Evolutionary conservation across 176 grass and related monocot genomes (phyloP).

Genomic region (Rhynchospora pubera): DNA sequence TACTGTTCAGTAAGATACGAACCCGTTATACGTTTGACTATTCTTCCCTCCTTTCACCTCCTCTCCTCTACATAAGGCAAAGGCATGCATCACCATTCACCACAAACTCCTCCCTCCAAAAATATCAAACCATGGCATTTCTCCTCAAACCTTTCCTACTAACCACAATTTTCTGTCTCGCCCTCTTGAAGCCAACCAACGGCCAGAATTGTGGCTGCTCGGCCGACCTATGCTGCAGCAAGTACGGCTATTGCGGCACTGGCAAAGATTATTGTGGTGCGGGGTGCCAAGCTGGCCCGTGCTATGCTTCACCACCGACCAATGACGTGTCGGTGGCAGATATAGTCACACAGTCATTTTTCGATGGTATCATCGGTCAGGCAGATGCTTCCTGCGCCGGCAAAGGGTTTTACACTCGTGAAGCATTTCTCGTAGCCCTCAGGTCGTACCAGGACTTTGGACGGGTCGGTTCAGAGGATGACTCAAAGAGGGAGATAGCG

Average conservation of each 20-base stretch:
- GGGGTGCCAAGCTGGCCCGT: slow-evolving; percentile 33
- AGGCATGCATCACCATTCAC: neutral
- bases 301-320: neutral
- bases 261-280: neutral
- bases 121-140: slow-evolving; percentile 14
- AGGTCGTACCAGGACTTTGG: slow-evolving; percentile 44
- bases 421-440: slow-evolving; percentile 52
- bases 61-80: neutral
- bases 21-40: neutral
- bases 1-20: neutral
- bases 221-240: slow-evolving; percentile 18
- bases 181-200: neutral
- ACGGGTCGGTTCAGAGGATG: slow-evolving; percentile 43
- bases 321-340: slow-evolving; percentile 25
- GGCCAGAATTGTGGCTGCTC: slow-evolving; percentile 29
- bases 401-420: slow-evolving; percentile 60
- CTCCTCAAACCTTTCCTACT: neutral
- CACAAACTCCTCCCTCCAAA: neutral
- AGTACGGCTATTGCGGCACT: slow-evolving; percentile 24
- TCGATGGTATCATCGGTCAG: slow-evolving; percentile 58
- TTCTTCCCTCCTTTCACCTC: neutral
- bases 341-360: slow-evolving; percentile 30
- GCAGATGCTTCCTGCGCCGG: slow-evolving; percentile 33
- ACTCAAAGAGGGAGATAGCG: slow-evolving; percentile 75
- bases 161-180: slow-evolving; percentile 16